Percentiles rank a stretch among this genome's conserved stretches.
phyloP scores from a whole-genome alignment of 2,329 filamentous ascomycete species.

The Stagonosporopsis rhizophila region DNA sequence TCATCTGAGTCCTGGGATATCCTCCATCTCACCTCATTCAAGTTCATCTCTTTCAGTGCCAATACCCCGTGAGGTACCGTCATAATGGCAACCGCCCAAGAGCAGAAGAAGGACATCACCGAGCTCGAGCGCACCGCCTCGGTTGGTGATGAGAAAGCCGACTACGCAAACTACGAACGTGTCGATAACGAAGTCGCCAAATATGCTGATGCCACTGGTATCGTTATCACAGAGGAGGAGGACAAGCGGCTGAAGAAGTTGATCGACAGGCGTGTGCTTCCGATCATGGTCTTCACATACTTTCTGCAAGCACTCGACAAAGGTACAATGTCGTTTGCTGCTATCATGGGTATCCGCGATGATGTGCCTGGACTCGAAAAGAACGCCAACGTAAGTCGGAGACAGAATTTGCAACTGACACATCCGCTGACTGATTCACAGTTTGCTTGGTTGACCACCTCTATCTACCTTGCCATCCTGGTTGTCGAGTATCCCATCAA shows the following conservation, averaged over 20 bases:
- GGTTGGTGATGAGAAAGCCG: slow-evolving; percentile 55
- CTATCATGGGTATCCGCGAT: slow-evolving; percentile 66
- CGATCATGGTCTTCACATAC: slow-evolving; percentile 76
- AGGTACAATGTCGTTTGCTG: slow-evolving; percentile 68
- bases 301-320: slow-evolving; percentile 74
- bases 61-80: slow-evolving; percentile 18
- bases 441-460: slow-evolving; percentile 76
- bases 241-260: slow-evolving; percentile 66
- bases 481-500: slow-evolving; percentile 77
- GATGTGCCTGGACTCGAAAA: slow-evolving; percentile 45
- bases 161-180: slow-evolving; percentile 63
- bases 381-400: slow-evolving; percentile 35
- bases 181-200: slow-evolving; percentile 75
- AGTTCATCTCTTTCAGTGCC: slow-evolving; percentile 18
- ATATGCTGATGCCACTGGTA: slow-evolving; percentile 64
- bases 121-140: slow-evolving; percentile 61
- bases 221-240: slow-evolving; percentile 65
- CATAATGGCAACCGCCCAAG: slow-evolving; percentile 30
- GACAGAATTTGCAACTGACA: not conserved
- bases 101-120: slow-evolving; percentile 44
- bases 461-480: slow-evolving; percentile 75
- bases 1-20: slow-evolving; percentile 29
- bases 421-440: slow-evolving; percentile 38
- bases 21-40: slow-evolving; percentile 12
- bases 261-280: slow-evolving; percentile 72